These are phyloP conservation scores for Eutrema yunnanense DNA, from an alignment of 345 rosid genomes.

Conservation along the genomic window DNA sequence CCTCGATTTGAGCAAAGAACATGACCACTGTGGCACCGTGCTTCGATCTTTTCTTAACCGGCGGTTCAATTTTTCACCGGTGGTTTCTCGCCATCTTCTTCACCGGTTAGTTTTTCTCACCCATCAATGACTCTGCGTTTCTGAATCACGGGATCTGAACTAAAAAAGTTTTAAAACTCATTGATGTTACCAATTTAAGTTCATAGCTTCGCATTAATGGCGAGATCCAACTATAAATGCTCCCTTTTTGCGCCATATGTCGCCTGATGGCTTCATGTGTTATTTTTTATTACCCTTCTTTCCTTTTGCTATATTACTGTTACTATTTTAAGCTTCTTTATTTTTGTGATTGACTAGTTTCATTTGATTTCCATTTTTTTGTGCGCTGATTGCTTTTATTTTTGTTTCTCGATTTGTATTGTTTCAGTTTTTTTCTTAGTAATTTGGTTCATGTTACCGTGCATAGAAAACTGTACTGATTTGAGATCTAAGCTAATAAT, in stretches of 20 bases:
- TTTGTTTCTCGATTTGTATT: background rate
- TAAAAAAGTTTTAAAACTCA: background rate
- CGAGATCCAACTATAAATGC: constrained; percentile 19
- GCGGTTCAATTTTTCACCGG: background rate
- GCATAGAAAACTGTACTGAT: background rate
- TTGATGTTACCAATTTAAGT: constrained; percentile 13
- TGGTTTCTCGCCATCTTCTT: background rate
- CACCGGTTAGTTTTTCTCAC: constrained; percentile 18
- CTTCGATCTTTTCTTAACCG: constrained; percentile 17
- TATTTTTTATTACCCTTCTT: no score
- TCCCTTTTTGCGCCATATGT: no score
- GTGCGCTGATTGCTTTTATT: background rate
- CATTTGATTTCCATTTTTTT: background rate
- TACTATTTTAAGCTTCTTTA: no score
- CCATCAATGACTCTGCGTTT: constrained; percentile 7
- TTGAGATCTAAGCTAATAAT: constrained; percentile 17
- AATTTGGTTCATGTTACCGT: constrained; percentile 1
- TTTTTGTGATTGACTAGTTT: background rate
- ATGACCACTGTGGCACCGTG: constrained; percentile 14
- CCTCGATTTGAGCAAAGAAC: constrained; percentile 17
- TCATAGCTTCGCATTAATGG: constrained; percentile 14
- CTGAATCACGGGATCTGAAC: background rate
- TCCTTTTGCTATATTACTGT: no score
- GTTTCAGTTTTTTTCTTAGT: background rate
- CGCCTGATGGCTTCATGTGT: no score